Evolutionary conservation across 202 grass and related monocot genomes (phyloP), one percentile per base, ranked within the genome.

Genomic region (Alloteropsis angusta): DNA sequence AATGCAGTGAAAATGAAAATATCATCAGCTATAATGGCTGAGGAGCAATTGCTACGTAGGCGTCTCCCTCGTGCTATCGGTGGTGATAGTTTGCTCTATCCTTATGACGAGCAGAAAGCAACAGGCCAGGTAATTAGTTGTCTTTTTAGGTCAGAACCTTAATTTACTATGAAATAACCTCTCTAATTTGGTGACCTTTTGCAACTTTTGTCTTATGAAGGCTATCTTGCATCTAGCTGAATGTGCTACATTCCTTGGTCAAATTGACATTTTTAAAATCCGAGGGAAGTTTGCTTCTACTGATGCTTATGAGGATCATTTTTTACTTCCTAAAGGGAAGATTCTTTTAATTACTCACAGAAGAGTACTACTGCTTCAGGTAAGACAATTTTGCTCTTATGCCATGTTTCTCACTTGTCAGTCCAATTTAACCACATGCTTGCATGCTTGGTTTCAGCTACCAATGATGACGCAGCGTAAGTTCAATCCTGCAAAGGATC

Each of bases 261-360:
- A 98, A 98, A 92, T 98, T 82, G 96, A 98, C 73, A 84, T 98
- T 76, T 98, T 98, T 68, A 98, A 98, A 91, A 83, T 98, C 43
- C 87, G 96, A 65, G 92, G 96, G 19, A 98, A 98, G 82, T 98
- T 95, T 84, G 96, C 96, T 80, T 89, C 93, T 80, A 92, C 92
- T 32, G 96, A 98, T 91, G 96, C 96, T 79, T 98, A 98, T 79
- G 92, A 98, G 75, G 92, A 89, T 76, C 96, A 98, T 86, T 93
- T 87, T 87, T 38, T 95, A 42, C 89, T 98, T 44, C 96, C 89
- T 19, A 91, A 95, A 86, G 96, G 96, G 64, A 98, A 95, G 71
- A 85, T 93, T 74, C 49, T 95, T 46, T 48, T 98, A 84, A 80
- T 95, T 81, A 98, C 92, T 66, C 96, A 95, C 52, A 91, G 91